phyloP scores from a whole-genome alignment of 805 yeast species.

The Lipomyces yamadae region DNA sequence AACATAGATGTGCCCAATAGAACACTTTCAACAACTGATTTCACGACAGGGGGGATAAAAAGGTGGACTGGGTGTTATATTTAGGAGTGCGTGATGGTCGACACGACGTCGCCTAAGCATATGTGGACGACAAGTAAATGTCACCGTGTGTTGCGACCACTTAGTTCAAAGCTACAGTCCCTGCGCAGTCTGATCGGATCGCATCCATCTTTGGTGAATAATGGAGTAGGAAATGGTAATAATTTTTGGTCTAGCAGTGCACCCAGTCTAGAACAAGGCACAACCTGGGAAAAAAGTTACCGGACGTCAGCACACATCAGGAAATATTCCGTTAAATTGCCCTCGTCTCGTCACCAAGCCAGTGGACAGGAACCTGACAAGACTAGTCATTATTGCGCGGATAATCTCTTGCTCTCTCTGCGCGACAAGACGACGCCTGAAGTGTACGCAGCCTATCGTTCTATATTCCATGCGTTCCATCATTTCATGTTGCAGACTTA shows the following conservation, averaged over 20 bases:
- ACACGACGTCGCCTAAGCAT: constrained; percentile 9
- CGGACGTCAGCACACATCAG: not conserved
- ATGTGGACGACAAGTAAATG: constrained; percentile 35
- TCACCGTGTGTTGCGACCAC: constrained; percentile 31
- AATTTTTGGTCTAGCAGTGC: not conserved
- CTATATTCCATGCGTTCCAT: constrained; percentile 25
- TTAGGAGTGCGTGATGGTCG: not conserved
- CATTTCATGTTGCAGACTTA: constrained; percentile 26
- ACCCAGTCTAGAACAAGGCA: not conserved
- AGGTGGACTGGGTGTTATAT: not conserved
- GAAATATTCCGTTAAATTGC: constrained; percentile 3
- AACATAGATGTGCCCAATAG: not conserved
- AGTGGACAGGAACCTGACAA: not conserved
- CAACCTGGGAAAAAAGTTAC: not conserved
- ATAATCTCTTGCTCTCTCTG: constrained; percentile 9
- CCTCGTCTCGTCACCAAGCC: not conserved
- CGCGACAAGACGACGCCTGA: constrained; percentile 20
- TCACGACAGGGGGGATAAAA: not conserved
- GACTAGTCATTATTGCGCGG: constrained; percentile 4
- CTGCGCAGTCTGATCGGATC: constrained; percentile 19
- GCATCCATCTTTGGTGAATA: constrained; percentile 23
- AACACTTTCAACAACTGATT: not conserved
- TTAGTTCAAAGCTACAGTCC: constrained; percentile 26
- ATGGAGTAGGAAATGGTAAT: not conserved
- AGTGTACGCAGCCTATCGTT: constrained; percentile 15